Conservation (phyloP, 257 asterid genomes). For the Solanum lycopersicoides region DNA sequence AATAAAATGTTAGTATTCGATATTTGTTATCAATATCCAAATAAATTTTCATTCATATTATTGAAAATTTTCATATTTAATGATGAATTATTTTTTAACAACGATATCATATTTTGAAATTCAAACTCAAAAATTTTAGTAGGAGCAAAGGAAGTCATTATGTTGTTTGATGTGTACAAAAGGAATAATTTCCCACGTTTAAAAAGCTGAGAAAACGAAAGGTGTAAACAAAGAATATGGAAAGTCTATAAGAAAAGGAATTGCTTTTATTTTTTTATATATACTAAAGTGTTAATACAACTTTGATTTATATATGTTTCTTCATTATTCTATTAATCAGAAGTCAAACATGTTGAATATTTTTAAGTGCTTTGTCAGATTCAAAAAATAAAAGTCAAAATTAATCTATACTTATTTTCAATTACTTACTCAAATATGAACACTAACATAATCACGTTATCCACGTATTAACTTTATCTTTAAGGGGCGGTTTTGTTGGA, state of each 20-base stretch:
- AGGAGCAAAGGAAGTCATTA: background rate
- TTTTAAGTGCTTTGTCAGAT: background rate
- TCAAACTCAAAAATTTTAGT: background rate
- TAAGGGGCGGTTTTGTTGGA: background rate
- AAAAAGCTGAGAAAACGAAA: background rate
- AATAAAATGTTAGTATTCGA: background rate
- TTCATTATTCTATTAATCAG: background rate
- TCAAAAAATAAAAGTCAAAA: background rate
- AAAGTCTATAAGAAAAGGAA: background rate
- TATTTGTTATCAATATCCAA: background rate
- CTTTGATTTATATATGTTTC: background rate
- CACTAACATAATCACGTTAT: background rate
- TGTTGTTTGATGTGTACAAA: background rate
- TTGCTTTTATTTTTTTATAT: background rate
- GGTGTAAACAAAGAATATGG: background rate
- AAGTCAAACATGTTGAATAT: background rate
- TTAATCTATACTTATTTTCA: background rate
- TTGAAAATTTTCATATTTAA: background rate
- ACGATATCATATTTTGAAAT: background rate
- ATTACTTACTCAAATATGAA: background rate
- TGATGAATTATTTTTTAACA: accelerated
- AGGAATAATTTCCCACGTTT: background rate
- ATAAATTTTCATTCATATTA: background rate
- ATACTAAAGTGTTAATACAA: background rate
- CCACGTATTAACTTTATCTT: background rate